phyloP scores from a whole-genome alignment of 768 basidiomycete species.

The Royoungia palumana region DNA sequence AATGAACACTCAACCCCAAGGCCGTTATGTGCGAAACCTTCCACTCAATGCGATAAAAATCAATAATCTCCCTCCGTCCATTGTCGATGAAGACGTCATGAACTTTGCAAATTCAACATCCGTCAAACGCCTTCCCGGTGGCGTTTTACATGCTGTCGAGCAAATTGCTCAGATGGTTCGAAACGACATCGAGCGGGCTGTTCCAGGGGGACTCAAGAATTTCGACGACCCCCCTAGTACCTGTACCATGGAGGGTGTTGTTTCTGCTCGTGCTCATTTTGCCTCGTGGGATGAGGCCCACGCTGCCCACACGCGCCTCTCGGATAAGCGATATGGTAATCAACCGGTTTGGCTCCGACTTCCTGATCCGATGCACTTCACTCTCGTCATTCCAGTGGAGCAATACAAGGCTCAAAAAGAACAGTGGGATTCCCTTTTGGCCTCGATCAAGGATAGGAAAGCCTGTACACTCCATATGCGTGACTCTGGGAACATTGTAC shows the following conservation, averaged over 20 bases:
- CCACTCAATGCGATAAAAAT: slow-evolving; percentile 41
- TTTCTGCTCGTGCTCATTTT: slow-evolving; percentile 44
- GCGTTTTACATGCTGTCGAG: slow-evolving; percentile 18
- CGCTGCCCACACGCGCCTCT: slow-evolving; percentile 35
- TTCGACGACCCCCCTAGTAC: slow-evolving; percentile 28
- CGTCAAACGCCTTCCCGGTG: slow-evolving; percentile 28
- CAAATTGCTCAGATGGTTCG: slow-evolving; percentile 22
- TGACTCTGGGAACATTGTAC: slow-evolving; percentile 25
- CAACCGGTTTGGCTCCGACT: slow-evolving; percentile 39
- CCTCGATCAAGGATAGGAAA: slow-evolving; percentile 34
- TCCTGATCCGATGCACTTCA: slow-evolving; percentile 50
- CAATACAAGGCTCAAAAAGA: slow-evolving; percentile 51
- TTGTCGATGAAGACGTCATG: slow-evolving; percentile 25
- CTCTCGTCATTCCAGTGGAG: slow-evolving; percentile 42
- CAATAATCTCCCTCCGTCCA: slow-evolving; percentile 35
- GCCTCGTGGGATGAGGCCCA: slow-evolving; percentile 48
- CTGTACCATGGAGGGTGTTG: slow-evolving; percentile 29
- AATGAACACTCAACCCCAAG: slow-evolving; percentile 40
- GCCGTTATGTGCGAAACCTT: slow-evolving; percentile 25
- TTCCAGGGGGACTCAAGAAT: slow-evolving; percentile 14
- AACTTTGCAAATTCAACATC: slow-evolving; percentile 29
- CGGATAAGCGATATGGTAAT: slow-evolving; percentile 32
- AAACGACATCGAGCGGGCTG: slow-evolving; percentile 19
- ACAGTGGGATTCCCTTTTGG: slow-evolving; percentile 46
- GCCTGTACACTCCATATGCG: slow-evolving; percentile 34